phyloP scores from a whole-genome alignment of 202 grass and related monocot genomes.

The Musa balbisiana region DNA sequence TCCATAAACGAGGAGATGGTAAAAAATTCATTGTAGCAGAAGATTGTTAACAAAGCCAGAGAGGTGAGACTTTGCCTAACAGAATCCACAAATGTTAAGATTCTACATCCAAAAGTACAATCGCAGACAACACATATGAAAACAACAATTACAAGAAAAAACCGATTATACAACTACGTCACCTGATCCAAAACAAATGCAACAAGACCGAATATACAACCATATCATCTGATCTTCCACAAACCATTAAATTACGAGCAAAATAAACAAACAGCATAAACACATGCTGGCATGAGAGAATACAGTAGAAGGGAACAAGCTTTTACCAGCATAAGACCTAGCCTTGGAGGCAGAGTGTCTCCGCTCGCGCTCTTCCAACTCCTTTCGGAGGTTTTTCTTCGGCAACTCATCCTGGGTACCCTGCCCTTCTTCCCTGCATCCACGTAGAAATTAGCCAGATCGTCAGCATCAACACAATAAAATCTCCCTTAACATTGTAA shows the following conservation, averaged over 20 bases:
- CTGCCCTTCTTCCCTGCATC: conserved; percentile 80
- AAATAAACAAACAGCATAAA: neutral
- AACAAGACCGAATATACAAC: neutral
- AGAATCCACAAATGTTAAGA: neutral
- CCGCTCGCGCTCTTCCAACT: conserved; percentile 79
- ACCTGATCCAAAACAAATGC: neutral
- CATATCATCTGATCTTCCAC: neutral
- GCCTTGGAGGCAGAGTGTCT: conserved; percentile 82
- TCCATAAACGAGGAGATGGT: neutral
- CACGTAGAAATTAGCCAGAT: neutral
- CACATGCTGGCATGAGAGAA: neutral
- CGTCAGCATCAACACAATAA: neutral
- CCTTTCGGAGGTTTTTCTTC: conserved; percentile 83
- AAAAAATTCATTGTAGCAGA: neutral
- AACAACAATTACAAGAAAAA: neutral
- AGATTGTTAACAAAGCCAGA: neutral
- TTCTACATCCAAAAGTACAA: neutral
- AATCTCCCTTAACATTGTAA: neutral
- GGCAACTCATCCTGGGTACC: conserved; percentile 82
- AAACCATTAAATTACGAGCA: neutral
- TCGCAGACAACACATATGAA: neutral
- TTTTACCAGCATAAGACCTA: conserved; percentile 69
- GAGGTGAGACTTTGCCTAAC: neutral
- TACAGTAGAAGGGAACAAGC: too few species aligned
- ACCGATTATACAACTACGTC: neutral